Evolutionary conservation across 1,284 basidiomycete species (phyloP), one percentile per base, ranked within the genome.

Genomic region (Phaffia rhodozyma): DNA sequence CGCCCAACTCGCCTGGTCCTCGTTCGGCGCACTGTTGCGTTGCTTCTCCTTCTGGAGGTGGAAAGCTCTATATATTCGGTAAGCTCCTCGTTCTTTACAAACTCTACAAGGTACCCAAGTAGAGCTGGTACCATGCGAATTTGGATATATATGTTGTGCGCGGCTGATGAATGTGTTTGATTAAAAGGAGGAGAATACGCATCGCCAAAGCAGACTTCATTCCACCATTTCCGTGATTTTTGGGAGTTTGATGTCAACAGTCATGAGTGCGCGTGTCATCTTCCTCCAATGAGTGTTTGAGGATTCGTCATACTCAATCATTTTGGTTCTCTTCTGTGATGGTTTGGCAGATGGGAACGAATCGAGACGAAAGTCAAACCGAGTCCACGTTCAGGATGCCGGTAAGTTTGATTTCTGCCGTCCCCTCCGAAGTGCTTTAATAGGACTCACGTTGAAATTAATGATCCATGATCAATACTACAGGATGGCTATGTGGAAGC

Each of bases 401-500:
- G 89, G 83, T 86, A 66, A 63, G 79, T 69, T 7, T n/a, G 6
- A 16, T n/a, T 13, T 34, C 48, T 29, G 25, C 20, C 21, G 16
- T 51, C 13, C 3, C 25, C 16, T 34, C 20, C 43, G 51, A 16
- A 53, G 32, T 29, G 47, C 48, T 32, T 47, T 29, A 60, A 20
- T 2, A 18, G 56, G 18, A 63, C 60, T 23, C 47, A 38, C 23
- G 6, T 21, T 52, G 30, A 23, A 0, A 34, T 18, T 65, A 32
- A 30, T 52, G 7, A 53, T 11, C 16, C 18, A 20, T 27, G 30
- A n/a, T 29, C 48, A 21, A 61, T n/a, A 18, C 58, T 3, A 51
- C 57, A 86, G 89, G 29, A 92, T 96, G 90, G 86, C 86, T 0
- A 80, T 87, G 66, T 96, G 89, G 89, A 93, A 93, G 71, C 86